These are phyloP conservation scores for Combretum micranthum DNA, from an alignment of 345 rosid species.

Conservation along the genomic window DNA sequence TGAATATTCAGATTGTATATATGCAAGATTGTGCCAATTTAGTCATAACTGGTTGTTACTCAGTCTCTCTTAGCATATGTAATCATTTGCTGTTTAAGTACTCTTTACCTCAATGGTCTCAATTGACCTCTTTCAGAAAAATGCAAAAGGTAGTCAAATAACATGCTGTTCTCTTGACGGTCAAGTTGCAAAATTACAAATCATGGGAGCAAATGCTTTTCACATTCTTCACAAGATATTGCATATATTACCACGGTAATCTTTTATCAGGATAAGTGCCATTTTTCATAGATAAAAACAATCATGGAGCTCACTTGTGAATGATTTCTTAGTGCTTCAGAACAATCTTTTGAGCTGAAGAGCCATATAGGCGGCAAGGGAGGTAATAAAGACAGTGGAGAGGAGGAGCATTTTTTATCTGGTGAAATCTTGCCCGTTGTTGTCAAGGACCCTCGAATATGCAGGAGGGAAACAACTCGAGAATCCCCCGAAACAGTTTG, in stretches of 20 bases:
- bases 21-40: no score
- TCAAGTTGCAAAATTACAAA: constrained; percentile 64
- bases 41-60: background rate
- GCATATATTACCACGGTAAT: constrained; percentile 49
- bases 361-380: constrained; percentile 31
- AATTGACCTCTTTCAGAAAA: constrained; percentile 40
- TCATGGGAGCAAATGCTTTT: constrained; percentile 64
- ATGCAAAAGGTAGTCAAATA: constrained; percentile 33
- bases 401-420: constrained; percentile 30
- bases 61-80: background rate
- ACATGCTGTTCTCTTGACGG: constrained; percentile 72
- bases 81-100: background rate
- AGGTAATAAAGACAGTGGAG: constrained; percentile 10
- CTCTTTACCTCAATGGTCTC: background rate
- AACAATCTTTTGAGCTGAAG: constrained; percentile 24
- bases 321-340: constrained; percentile 33
- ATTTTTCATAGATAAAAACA: constrained; percentile 5
- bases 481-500: constrained; percentile 22
- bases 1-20: no score
- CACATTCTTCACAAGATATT: constrained; percentile 57
- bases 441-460: constrained; percentile 57
- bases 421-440: constrained; percentile 33
- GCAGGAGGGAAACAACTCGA: constrained; percentile 15
- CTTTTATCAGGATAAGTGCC: constrained; percentile 5
- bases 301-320: background rate